Percentiles rank a stretch among this genome's conserved stretches.
Evolutionary conservation across 2,329 filamentous ascomycete genomes (phyloP).

Genomic region (Didymellaceae sp.): DNA sequence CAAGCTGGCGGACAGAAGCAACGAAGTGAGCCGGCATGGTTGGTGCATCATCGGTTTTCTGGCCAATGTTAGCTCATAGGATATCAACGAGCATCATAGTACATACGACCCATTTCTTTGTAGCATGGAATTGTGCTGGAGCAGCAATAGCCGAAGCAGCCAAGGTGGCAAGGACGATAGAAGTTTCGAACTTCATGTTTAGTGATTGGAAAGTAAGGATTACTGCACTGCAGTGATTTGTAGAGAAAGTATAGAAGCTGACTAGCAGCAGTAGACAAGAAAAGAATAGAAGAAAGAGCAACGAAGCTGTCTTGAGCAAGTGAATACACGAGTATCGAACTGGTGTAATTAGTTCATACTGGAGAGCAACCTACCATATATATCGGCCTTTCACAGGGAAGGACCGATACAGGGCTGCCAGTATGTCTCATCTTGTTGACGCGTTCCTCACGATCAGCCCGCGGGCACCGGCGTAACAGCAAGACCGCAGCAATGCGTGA

Average conservation of each 20-base stretch:
- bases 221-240: conserved; percentile 38
- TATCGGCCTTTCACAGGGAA: conserved; percentile 12
- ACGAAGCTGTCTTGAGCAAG: conserved; percentile 8
- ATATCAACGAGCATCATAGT: background rate
- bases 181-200: conserved; percentile 41
- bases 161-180: conserved; percentile 35
- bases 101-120: conserved; percentile 37
- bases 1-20: conserved; percentile 27
- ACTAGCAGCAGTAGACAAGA: conserved; percentile 36
- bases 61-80: conserved; percentile 3
- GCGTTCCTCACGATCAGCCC: conserved; percentile 13
- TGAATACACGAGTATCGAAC: conserved; percentile 15
- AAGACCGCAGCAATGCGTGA: conserved; percentile 23
- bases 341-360: conserved; percentile 5
- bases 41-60: conserved; percentile 24
- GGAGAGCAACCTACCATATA: conserved; percentile 9
- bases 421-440: conserved; percentile 18
- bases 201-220: conserved; percentile 1
- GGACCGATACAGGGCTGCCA: conserved; percentile 11
- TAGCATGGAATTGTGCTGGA: conserved; percentile 27
- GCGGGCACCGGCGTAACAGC: conserved; percentile 17
- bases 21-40: conserved; percentile 36
- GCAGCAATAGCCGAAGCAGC: conserved; percentile 37
- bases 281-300: conserved; percentile 18
- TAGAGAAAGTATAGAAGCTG: conserved; percentile 25